A percentile compares a stretch with the other conserved stretches of the same genome.
Conservation (phyloP, 2,329 filamentous ascomycete genomes). For the Fusarium miscanthi region DNA sequence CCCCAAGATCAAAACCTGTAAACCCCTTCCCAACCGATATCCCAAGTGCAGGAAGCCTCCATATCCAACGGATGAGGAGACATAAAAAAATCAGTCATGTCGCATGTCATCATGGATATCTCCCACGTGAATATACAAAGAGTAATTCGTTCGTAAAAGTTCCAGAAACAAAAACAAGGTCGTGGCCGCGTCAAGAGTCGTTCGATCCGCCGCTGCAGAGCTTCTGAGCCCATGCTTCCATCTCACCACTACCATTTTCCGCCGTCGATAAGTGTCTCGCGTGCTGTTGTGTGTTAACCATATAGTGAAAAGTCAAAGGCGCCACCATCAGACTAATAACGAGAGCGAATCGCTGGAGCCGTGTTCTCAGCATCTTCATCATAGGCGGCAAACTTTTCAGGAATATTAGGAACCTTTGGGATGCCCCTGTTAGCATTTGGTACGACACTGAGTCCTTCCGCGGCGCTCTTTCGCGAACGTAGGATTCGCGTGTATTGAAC, state of each 20-base stretch:
- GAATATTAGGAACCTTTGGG: slow-evolving; percentile 57
- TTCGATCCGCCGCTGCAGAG: slow-evolving; percentile 26
- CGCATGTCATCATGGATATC: slow-evolving; percentile 42
- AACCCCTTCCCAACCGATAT: not conserved
- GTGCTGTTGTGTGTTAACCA: slow-evolving; percentile 18
- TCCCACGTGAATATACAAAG: slow-evolving; percentile 32
- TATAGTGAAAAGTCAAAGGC: not conserved
- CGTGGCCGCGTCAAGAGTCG: slow-evolving; percentile 36
- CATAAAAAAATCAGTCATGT: slow-evolving; percentile 36
- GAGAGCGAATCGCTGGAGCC: slow-evolving; percentile 47
- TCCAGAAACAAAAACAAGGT: slow-evolving; percentile 34
- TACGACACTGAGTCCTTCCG: slow-evolving; percentile 53
- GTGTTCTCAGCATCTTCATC: slow-evolving; percentile 51
- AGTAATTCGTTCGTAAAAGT: slow-evolving; percentile 31
- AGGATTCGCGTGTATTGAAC: slow-evolving; percentile 41
- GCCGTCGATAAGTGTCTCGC: slow-evolving; percentile 12
- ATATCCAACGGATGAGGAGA: slow-evolving; percentile 10
- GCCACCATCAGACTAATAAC: slow-evolving; percentile 33
- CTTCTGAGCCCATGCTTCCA: slow-evolving; percentile 6
- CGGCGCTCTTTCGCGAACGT: slow-evolving; percentile 40
- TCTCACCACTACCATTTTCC: slow-evolving; percentile 25
- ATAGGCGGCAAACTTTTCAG: slow-evolving; percentile 54
- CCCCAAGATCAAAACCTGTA: slow-evolving; percentile 2
- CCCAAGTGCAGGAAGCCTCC: slow-evolving; percentile 11
- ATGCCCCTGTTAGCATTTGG: slow-evolving; percentile 61